Percentiles rank a stretch among this genome's conserved stretches.
Conservation (phyloP, 345 rosid genomes). For the Anastatica hierochuntica region DNA sequence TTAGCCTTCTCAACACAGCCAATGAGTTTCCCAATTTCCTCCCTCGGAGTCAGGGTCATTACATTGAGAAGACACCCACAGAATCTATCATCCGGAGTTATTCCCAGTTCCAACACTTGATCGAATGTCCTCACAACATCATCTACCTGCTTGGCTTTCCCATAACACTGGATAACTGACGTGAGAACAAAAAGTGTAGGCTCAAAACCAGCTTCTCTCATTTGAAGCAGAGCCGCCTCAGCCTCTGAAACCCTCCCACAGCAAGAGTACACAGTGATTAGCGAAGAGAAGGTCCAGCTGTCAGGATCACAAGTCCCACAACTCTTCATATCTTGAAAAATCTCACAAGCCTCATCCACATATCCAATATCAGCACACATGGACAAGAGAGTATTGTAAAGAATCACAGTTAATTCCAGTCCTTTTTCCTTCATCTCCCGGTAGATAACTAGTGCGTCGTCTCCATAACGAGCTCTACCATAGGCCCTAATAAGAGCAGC, state of each 20-base stretch:
- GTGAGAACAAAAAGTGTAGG: slow-evolving; percentile 80
- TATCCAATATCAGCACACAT: slow-evolving; percentile 86
- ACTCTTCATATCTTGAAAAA: slow-evolving; percentile 62
- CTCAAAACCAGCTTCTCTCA: slow-evolving; percentile 72
- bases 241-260: slow-evolving; percentile 70
- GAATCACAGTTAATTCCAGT: slow-evolving; percentile 43
- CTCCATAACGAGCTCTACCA: slow-evolving; percentile 44
- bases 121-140: slow-evolving; percentile 67
- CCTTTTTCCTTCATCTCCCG: slow-evolving; percentile 78
- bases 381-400: slow-evolving; percentile 74
- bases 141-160: slow-evolving; percentile 60
- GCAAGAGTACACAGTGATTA: slow-evolving; percentile 71
- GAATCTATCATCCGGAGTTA: slow-evolving; percentile 76
- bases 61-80: slow-evolving; percentile 79
- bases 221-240: slow-evolving; percentile 58
- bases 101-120: slow-evolving; percentile 40
- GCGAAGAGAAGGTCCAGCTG: slow-evolving; percentile 88
- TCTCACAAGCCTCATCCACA: slow-evolving; percentile 53
- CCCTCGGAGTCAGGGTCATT: slow-evolving; percentile 67
- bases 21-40: slow-evolving; percentile 52
- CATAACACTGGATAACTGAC: slow-evolving; percentile 91
- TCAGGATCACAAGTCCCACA: slow-evolving; percentile 56
- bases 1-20: slow-evolving; percentile 67
- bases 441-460: slow-evolving; percentile 16
- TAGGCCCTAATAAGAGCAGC: slow-evolving; percentile 73